Conservation (phyloP, 768 basidiomycete species). For the Macrolepiota fuliginosa region DNA sequence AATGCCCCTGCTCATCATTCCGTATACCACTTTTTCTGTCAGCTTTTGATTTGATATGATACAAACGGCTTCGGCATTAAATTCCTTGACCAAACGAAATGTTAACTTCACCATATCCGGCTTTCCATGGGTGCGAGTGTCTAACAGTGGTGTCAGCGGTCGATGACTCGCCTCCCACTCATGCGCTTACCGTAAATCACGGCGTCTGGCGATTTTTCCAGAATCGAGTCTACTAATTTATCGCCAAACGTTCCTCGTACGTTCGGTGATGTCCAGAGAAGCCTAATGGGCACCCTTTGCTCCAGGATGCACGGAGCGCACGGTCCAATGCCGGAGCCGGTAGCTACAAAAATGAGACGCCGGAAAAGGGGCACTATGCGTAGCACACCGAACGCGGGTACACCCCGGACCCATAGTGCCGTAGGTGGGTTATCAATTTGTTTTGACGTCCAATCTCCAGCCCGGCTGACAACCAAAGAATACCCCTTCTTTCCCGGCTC, state of each 20-base stretch:
- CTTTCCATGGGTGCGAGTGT: constrained; percentile 43
- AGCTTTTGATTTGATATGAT: constrained; percentile 59
- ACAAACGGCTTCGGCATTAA: constrained; percentile 51
- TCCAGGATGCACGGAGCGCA: constrained; percentile 55
- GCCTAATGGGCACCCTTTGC: constrained; percentile 45
- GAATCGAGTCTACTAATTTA: constrained; percentile 53
- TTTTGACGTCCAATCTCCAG: constrained; percentile 59
- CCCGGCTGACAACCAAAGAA: constrained; percentile 54
- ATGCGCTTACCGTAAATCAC: constrained; percentile 49
- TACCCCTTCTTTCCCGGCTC: constrained; percentile 47
- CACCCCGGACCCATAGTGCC: constrained; percentile 55
- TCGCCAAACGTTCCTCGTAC: constrained; percentile 62
- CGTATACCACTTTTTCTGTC: constrained; percentile 56
- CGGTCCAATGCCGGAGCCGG: constrained; percentile 60
- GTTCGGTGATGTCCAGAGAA: constrained; percentile 64
- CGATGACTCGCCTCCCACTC: background rate
- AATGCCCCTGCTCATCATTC: constrained; percentile 56
- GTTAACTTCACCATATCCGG: constrained; percentile 49
- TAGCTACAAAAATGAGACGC: constrained; percentile 55
- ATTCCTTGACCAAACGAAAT: constrained; percentile 43
- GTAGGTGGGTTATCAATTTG: constrained; percentile 53
- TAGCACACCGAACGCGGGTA: constrained; percentile 54
- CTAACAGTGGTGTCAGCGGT: constrained; percentile 18
- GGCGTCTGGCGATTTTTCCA: constrained; percentile 52
- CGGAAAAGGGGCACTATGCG: constrained; percentile 55